Base-by-base conservation (phyloP, 2,329 filamentous ascomycete species). In the Diaporthe citri region DNA sequence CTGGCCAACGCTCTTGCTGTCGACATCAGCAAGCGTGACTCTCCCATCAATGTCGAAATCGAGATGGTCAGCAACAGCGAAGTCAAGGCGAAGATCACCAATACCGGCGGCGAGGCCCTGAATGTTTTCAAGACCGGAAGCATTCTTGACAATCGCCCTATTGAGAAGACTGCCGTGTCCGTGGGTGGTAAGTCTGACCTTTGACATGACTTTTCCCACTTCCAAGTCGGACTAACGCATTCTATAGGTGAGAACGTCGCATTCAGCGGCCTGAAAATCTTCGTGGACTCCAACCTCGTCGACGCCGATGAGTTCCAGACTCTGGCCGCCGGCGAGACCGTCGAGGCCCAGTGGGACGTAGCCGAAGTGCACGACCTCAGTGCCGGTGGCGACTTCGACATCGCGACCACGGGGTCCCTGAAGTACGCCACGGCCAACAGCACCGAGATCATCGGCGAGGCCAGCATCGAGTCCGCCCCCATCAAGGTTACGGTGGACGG, bases 401-500 rank as follows among this genome's bases (percentile, higher is more conserved):
- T 94, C 64, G 85, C 87, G 72, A 86, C 90, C 8, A 83, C 84
- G 6, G 92, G 92, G 8, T 85, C 86, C 15, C 85, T 93, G 46
- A 88, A 90, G 9, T 88, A 88, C 73, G 89, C 91, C 41, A 84
- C 86, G 28, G 84, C 84, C 57, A 85, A 87, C 79, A 87, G 85
- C 28, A 90, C 86, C 66, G 83, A 87, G 52, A 86, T 94, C 51
- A 82, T 87, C 17, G 90, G 89, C 5, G 60, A 66, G 10, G 60
- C 64, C 87, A 86, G 60, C 81, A 93, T 4, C 81, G 87, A 20
- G 93, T 88, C 83, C 83, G 86, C 70, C 91, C 88, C 79, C 93
- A 93, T 93, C 69, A 86, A 85, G 69, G 85, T 92, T 76, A 82
- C 86, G 6, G 85, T 94, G 51, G 88, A 93, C 77, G 91, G 89